Conservation (phyloP, 208 protist species). For the Trypanosoma boissoni region DNA sequence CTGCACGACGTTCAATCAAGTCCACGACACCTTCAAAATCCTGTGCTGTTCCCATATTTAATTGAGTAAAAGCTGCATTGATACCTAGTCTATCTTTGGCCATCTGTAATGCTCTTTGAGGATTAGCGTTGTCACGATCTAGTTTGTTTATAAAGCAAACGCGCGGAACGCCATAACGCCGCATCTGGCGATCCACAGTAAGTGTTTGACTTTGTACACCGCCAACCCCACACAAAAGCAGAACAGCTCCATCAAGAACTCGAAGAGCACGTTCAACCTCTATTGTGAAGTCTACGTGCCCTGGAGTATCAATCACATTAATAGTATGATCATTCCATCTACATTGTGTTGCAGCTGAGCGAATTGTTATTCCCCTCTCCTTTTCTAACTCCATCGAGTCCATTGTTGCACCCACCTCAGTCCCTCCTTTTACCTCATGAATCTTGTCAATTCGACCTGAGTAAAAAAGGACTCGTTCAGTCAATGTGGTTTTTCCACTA, state of each 20-base stretch:
- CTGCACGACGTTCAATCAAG: conserved; percentile 88
- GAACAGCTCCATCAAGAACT: conserved; percentile 98
- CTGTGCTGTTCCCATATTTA: conserved; percentile 96
- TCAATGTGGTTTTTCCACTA: conserved; percentile 98
- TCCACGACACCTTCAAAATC: conserved; percentile 97
- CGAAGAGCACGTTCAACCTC: conserved; percentile 98
- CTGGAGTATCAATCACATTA: conserved; percentile 99
- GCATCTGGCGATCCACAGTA: conserved; percentile 99
- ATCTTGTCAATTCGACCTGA: conserved; percentile 96
- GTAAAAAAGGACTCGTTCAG: conserved; percentile 99
- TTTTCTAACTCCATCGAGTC: conserved; percentile 98
- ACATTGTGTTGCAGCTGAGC: conserved; percentile 97
- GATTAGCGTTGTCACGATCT: conserved; percentile 94
- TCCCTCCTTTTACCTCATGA: conserved; percentile 97
- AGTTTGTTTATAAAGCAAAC: conserved; percentile 99
- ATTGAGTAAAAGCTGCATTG: conserved; percentile 95
- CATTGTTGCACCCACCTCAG: conserved; percentile 99
- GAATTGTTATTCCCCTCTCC: conserved; percentile 99
- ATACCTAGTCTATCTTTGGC: conserved; percentile 93
- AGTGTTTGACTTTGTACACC: conserved; percentile 98
- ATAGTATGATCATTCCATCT: conserved; percentile 95
- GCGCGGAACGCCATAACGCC: conserved; percentile 97
- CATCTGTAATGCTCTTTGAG: conserved; percentile 73
- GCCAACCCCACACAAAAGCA: conserved; percentile 95
- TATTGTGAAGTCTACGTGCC: conserved; percentile 99